These are phyloP conservation scores for Margaritispora aquatica DNA, from an alignment of 495 filamentous ascomycete species.

Conservation along the genomic window DNA sequence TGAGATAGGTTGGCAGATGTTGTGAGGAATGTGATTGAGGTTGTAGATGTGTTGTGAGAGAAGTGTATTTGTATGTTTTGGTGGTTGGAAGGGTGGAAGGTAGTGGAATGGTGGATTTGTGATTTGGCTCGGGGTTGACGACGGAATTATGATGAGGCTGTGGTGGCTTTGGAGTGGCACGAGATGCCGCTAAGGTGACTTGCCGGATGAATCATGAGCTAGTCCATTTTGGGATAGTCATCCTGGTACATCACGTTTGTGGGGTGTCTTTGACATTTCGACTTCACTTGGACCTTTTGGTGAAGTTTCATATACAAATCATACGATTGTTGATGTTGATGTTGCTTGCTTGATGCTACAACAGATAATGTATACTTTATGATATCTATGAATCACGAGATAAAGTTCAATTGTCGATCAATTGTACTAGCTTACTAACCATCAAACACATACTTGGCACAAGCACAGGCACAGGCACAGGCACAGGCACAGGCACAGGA, in stretches of 20 bases:
- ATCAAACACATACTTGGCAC: too few relatives aligned
- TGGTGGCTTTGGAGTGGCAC: constrained; percentile 31
- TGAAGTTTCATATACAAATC: not conserved
- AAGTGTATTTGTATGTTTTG: constrained; percentile 11
- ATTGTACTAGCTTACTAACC: too few relatives aligned
- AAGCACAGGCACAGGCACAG: too few relatives aligned
- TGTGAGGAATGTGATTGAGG: not conserved
- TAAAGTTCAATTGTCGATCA: not conserved
- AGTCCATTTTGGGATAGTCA: constrained; percentile 2
- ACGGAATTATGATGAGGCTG: constrained; percentile 17
- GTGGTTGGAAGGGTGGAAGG: constrained; percentile 21
- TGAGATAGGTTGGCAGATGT: not conserved
- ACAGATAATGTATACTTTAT: not conserved
- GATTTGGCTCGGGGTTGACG: not conserved
- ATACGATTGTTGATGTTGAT: not conserved
- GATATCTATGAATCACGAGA: not conserved
- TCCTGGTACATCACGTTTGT: not conserved
- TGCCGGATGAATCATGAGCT: constrained; percentile 17
- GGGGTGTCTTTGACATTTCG: not conserved
- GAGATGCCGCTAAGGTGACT: constrained; percentile 12
- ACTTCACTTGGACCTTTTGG: not conserved
- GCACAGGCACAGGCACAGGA: too few relatives aligned
- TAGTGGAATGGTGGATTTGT: constrained; percentile 22
- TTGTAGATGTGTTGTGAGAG: constrained; percentile 10
- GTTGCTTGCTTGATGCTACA: not conserved